These are phyloP conservation scores for Scopulariopsis brevicaulis DNA, from an alignment of 2,329 filamentous ascomycete species.

Conservation along the genomic window DNA sequence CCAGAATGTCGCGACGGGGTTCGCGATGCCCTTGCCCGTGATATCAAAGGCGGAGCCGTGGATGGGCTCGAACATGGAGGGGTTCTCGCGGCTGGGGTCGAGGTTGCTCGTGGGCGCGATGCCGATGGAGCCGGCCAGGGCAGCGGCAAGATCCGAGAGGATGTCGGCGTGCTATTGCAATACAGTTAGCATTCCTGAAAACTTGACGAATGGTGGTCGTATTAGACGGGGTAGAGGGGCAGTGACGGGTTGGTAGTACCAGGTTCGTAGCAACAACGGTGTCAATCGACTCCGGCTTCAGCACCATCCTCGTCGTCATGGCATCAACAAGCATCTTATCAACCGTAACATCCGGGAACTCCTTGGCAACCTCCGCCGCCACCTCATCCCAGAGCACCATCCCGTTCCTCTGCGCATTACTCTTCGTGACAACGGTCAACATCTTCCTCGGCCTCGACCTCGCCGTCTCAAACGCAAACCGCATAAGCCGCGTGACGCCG, in stretches of 20 bases:
- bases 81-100: constrained; percentile 42
- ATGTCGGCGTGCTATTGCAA: constrained; percentile 42
- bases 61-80: constrained; percentile 52
- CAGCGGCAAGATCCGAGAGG: constrained; percentile 59
- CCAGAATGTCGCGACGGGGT: constrained; percentile 49
- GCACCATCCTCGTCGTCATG: constrained; percentile 53
- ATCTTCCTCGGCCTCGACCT: constrained; percentile 42
- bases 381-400: constrained; percentile 61
- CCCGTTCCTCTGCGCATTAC: constrained; percentile 53
- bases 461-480: constrained; percentile 52
- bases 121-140: constrained; percentile 58
- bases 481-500: constrained; percentile 45
- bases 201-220: constrained; percentile 3
- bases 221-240: no score
- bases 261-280: constrained; percentile 55
- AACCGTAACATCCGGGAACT: constrained; percentile 47
- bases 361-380: constrained; percentile 37
- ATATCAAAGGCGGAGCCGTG: constrained; percentile 49
- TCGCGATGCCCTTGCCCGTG: constrained; percentile 42
- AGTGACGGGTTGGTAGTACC: constrained; percentile 7
- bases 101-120: constrained; percentile 61
- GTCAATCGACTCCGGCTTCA: constrained; percentile 46
- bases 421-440: constrained; percentile 54
- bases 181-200: constrained; percentile 6
- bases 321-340: constrained; percentile 60